Base-by-base conservation (phyloP, 2,329 filamentous ascomycete genomes). In the Lachnellula hyalina region DNA sequence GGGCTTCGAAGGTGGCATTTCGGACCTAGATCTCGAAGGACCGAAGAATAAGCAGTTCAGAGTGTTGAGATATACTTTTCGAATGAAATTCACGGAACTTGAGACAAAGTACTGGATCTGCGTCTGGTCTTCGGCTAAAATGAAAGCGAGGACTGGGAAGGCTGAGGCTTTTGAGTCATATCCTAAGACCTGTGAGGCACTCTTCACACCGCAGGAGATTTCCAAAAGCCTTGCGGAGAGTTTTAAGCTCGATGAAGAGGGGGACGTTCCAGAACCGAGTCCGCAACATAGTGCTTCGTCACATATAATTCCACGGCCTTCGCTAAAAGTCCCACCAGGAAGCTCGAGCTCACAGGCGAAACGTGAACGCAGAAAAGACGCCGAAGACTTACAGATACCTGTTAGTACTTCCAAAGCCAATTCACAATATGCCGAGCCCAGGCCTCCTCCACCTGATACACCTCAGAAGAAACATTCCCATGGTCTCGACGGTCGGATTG, bases 41-140 rank as follows among this genome's bases (percentile, higher is more conserved):
- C 19, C 34, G 11, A 35, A 51, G 14, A 21, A 14, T 5, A 32
- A 23, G 5, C 17, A 38, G 17, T 14, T 28, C n/a, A 35, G 41
- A 46, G 34, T 54, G 5, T 23, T 54, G 23, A 46, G 17, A 23
- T 54, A 54, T 17, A 50, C 47, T 2, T 23, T 54, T n/a, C 23
- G 51, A 36, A 47, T 54, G 48, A 49, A 51, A 25, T 34, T 28
- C 12, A 51, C 12, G 14, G 52, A 54, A 28, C 49, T 48, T 0
- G 12, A 32, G 6, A 50, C 52, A 11, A 50, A 50, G 25, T 54
- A 50, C 36, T 54, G 47, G 47, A 41, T 47, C 8, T 50, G 47
- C 15, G 47, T 54, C 9, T 54, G 52, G 52, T 54, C 52, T 2
- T 54, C 52, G 4, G 23, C 49, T 11, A 15, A 25, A 38, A 47